Evolutionary conservation across 768 basidiomycete species (phyloP).

Genomic region (Mycena albidolilacea): DNA sequence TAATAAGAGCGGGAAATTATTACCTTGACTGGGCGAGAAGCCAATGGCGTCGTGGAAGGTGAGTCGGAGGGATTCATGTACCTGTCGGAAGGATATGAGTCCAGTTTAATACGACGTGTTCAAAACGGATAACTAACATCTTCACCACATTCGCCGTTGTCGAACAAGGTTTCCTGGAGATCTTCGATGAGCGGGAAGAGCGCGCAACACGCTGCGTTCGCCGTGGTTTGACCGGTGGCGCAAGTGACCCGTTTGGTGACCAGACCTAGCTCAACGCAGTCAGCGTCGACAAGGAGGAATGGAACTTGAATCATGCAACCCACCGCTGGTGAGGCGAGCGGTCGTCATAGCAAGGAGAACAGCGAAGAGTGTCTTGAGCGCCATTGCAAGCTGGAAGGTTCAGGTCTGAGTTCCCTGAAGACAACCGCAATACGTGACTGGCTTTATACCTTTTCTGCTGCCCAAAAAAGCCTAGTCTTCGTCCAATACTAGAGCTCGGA

Average conservation of each 20-base stretch:
- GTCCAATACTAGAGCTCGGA: conserved; percentile 13
- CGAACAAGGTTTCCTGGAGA: conserved; percentile 56
- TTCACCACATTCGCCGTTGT: conserved; percentile 53
- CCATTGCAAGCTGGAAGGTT: conserved; percentile 21
- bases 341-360: conserved; percentile 21
- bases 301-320: not conserved
- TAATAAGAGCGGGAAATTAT: not conserved
- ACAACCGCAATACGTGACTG: not conserved
- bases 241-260: conserved; percentile 45
- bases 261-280: conserved; percentile 31
- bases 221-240: conserved; percentile 44
- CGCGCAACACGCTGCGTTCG: conserved; percentile 56
- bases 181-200: conserved; percentile 58
- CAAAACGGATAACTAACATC: conserved; percentile 38
- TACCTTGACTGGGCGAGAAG: conserved; percentile 35
- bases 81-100: not conserved
- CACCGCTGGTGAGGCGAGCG: conserved; percentile 17
- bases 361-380: conserved; percentile 25
- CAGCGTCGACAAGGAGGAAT: not conserved
- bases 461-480: not conserved
- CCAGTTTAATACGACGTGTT: not conserved
- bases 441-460: conserved; percentile 14
- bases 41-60: conserved; percentile 45
- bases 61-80: conserved; percentile 26
- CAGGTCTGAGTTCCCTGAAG: conserved; percentile 19